Evolutionary conservation across 331 rosid genomes (phyloP).

Genomic region (Quercus phellos): DNA sequence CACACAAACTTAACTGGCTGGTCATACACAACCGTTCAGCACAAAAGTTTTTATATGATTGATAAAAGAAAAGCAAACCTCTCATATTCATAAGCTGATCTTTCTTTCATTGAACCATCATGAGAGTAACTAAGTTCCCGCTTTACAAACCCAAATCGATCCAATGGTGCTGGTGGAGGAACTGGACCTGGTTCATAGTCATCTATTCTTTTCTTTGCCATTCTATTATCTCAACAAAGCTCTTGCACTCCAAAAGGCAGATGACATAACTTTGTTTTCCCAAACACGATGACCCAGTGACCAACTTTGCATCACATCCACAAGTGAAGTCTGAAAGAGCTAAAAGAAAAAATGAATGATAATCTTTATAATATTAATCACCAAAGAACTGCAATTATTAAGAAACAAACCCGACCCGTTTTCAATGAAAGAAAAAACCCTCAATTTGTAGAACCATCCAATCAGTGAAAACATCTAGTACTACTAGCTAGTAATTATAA

Average conservation of each 20-base stretch:
- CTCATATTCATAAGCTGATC: slow-evolving; percentile 50
- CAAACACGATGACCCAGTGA: not conserved
- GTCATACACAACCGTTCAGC: not conserved
- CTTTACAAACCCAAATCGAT: slow-evolving; percentile 85
- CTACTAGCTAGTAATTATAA: not conserved
- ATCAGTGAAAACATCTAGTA: not conserved
- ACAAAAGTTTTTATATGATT: not conserved
- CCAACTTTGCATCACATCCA: not conserved
- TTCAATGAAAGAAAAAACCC: not conserved
- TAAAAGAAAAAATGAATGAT: not conserved
- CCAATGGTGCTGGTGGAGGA: slow-evolving; percentile 65
- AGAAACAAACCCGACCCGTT: not conserved
- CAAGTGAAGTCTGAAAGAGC: not conserved
- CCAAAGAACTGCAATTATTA: not conserved
- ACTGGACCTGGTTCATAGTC: slow-evolving; percentile 63
- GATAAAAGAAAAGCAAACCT: slow-evolving; percentile 41
- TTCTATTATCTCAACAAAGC: slow-evolving; percentile 30
- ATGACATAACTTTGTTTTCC: not conserved
- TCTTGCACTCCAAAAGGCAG: slow-evolving; percentile 22
- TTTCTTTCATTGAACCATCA: slow-evolving; percentile 47
- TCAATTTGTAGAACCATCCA: not conserved
- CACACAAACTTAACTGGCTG: not conserved
- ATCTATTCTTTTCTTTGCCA: slow-evolving; percentile 74
- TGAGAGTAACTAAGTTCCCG: slow-evolving; percentile 50
- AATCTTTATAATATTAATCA: not conserved